Conservation (phyloP, 768 basidiomycete genomes). For the Albatrellus ellisii region DNA sequence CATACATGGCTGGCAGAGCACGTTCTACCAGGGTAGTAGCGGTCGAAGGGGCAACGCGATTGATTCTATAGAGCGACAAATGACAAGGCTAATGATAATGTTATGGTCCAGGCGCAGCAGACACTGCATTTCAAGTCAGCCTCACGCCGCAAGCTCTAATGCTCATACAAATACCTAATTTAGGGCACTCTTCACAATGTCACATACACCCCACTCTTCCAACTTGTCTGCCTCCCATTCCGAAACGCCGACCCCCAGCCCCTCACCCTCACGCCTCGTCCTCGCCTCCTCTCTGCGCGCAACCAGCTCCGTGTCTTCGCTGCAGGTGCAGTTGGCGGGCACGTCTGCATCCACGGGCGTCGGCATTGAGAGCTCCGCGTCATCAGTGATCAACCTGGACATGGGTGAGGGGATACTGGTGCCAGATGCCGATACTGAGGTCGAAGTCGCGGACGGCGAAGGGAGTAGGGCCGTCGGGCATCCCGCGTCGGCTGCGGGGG, state of each 20-base stretch:
- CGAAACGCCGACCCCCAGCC: conserved; percentile 24
- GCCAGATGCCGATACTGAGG: conserved; percentile 55
- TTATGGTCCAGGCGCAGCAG: too few species aligned
- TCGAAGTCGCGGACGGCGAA: conserved; percentile 41
- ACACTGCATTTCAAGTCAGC: too few species aligned
- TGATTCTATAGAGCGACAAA: not conserved
- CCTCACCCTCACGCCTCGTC: conserved; percentile 39
- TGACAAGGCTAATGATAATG: too few species aligned
- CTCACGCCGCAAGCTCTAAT: too few species aligned
- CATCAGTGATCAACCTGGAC: conserved; percentile 57
- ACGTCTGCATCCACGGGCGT: conserved; percentile 1
- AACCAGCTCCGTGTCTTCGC: conserved; percentile 40
- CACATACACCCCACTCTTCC: not conserved
- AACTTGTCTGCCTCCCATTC: conserved; percentile 21
- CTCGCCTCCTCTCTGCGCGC: conserved; percentile 38
- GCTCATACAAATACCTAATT: not conserved
- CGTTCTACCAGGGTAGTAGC: not conserved
- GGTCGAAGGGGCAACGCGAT: not conserved
- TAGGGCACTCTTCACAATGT: not conserved
- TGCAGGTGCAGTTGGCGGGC: conserved; percentile 32
- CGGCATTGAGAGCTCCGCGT: conserved; percentile 32
- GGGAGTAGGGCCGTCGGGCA: conserved; percentile 34
- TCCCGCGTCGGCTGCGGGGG: conserved; percentile 24
- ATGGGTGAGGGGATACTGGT: conserved; percentile 55
- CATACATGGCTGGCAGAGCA: not conserved